Evolutionary conservation across 83 land plant genomes (phyloP).

Genomic region (Larix sibirica): DNA sequence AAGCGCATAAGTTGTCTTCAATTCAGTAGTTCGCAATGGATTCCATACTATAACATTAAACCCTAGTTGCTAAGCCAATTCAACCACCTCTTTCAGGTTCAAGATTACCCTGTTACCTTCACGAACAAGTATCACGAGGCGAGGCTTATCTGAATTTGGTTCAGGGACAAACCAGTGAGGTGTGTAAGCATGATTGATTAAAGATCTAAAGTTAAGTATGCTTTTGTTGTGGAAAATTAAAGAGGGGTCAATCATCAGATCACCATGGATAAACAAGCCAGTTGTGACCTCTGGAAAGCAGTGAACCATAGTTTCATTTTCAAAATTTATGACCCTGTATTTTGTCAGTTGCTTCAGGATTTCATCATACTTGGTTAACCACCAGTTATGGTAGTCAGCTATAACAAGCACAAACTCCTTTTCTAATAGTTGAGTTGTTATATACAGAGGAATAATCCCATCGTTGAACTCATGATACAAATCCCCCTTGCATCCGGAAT

Average conservation of each 20-base stretch:
- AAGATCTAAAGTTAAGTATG: conserved; percentile 24
- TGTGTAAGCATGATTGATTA: conserved; percentile 27
- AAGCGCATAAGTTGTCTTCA: too few relatives aligned
- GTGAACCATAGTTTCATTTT: conserved; percentile 22
- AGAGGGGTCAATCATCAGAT: conserved; percentile 20
- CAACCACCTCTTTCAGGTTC: conserved; percentile 56
- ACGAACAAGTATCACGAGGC: conserved; percentile 55
- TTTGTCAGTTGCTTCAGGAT: too few relatives aligned
- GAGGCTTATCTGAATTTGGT: conserved; percentile 26
- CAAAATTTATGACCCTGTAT: conserved; percentile 23
- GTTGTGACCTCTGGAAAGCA: conserved; percentile 31
- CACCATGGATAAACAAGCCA: conserved; percentile 27
- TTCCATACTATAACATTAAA: conserved; percentile 53
- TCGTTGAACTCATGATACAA: conserved; percentile 79
- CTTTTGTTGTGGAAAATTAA: conserved; percentile 16
- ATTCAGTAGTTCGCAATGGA: conserved; percentile 43
- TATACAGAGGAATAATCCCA: conserved; percentile 63
- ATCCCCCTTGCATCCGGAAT: conserved; percentile 86
- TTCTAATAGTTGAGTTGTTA: conserved; percentile 20
- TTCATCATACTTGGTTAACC: too few relatives aligned
- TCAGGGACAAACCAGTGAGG: not conserved
- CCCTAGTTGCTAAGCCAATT: conserved; percentile 50
- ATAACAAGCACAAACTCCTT: conserved; percentile 21
- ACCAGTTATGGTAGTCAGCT: conserved; percentile 23
- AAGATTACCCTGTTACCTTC: conserved; percentile 58